phyloP scores from a whole-genome alignment of 768 basidiomycete species.

The Lactarius quietus region DNA sequence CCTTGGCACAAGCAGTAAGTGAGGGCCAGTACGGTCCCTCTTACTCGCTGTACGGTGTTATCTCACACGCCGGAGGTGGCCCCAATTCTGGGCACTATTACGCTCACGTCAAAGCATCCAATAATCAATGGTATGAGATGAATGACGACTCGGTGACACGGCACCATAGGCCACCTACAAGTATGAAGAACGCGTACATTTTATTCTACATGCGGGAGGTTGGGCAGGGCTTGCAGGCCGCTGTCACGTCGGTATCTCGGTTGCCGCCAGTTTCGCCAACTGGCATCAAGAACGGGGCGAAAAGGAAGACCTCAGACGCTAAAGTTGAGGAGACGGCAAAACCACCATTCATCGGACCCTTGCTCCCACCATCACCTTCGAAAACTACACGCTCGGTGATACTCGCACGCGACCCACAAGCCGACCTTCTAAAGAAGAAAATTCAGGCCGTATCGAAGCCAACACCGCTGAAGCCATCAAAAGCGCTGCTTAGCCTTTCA shows the following conservation, averaged over 20 bases:
- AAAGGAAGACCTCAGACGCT: slow-evolving; percentile 49
- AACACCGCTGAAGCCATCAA: slow-evolving; percentile 28
- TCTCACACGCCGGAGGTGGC: slow-evolving; percentile 88
- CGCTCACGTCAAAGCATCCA: slow-evolving; percentile 69
- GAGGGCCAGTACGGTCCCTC: slow-evolving; percentile 67
- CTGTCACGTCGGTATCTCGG: slow-evolving; percentile 38
- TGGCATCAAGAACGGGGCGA: slow-evolving; percentile 46
- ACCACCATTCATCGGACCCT: slow-evolving; percentile 60
- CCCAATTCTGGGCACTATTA: slow-evolving; percentile 97
- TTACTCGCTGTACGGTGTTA: slow-evolving; percentile 88
- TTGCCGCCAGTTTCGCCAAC: slow-evolving; percentile 21
- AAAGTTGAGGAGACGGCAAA: slow-evolving; percentile 49
- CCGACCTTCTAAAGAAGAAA: slow-evolving; percentile 48
- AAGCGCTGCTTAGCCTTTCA: slow-evolving; percentile 38
- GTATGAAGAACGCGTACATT: slow-evolving; percentile 83
- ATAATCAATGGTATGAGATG: slow-evolving; percentile 85
- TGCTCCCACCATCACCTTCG: slow-evolving; percentile 55
- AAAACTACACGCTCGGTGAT: slow-evolving; percentile 19
- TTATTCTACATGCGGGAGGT: slow-evolving; percentile 86
- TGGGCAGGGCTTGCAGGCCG: slow-evolving; percentile 69
- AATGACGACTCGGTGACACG: slow-evolving; percentile 79
- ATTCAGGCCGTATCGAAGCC: slow-evolving; percentile 40
- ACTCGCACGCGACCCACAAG: slow-evolving; percentile 48
- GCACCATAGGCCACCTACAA: slow-evolving; percentile 44
- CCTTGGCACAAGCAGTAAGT: slow-evolving; percentile 79